phyloP scores from a whole-genome alignment of 495 filamentous ascomycete species.

The Hypoxylon crocopeplum region DNA sequence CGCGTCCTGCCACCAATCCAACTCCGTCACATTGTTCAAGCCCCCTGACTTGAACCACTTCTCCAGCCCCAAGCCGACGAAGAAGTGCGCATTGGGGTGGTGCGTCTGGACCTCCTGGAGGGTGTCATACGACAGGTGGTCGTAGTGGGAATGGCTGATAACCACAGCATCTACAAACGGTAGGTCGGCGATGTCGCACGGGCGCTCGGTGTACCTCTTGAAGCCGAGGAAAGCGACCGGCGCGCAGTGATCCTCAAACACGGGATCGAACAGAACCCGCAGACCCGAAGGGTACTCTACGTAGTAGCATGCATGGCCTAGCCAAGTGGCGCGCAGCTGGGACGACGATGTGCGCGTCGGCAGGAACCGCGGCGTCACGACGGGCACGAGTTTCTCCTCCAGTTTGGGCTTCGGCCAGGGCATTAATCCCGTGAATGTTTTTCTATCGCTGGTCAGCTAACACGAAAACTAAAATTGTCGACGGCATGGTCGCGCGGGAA shows the following conservation, averaged over 20 bases:
- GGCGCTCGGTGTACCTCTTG: constrained; percentile 79
- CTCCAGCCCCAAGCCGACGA: constrained; percentile 87
- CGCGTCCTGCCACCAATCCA: constrained; percentile 95
- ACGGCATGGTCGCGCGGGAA: background rate
- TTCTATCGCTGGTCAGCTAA: constrained; percentile 12
- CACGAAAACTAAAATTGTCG: background rate
- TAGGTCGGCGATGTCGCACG: constrained; percentile 80
- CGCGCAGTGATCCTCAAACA: constrained; percentile 87
- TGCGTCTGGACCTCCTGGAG: constrained; percentile 71
- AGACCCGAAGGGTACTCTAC: constrained; percentile 90
- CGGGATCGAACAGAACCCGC: constrained; percentile 92
- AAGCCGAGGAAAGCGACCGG: constrained; percentile 77
- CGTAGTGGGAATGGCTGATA: constrained; percentile 94
- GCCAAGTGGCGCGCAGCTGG: constrained; percentile 88
- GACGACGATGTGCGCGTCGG: constrained; percentile 57
- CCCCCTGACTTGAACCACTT: constrained; percentile 78
- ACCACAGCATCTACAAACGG: constrained; percentile 87
- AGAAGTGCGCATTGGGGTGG: constrained; percentile 85
- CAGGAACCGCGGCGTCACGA: constrained; percentile 75
- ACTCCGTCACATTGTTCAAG: constrained; percentile 77
- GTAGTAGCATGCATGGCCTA: constrained; percentile 94
- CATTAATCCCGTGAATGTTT: background rate
- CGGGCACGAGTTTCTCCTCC: constrained; percentile 67
- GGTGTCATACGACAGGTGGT: constrained; percentile 82
- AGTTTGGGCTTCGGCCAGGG: constrained; percentile 58